Conservation (phyloP, 192 early-diverging fungal species). For the Linnemannia zychae region DNA sequence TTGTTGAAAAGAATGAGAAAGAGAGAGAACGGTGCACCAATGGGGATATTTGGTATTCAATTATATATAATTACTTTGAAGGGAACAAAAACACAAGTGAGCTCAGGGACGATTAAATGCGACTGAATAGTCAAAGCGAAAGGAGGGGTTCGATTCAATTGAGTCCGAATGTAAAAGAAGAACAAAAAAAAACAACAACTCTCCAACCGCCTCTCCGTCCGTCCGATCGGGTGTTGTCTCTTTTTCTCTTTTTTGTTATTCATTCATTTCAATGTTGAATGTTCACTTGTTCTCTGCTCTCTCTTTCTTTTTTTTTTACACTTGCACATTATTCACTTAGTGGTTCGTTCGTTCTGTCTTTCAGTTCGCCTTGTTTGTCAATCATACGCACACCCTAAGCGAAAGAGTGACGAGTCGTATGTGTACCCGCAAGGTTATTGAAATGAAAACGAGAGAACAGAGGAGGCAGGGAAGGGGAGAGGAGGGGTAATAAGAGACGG, state of each 20-base stretch:
- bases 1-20: not conserved
- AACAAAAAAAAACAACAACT: not conserved
- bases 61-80: not conserved
- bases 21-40: not conserved
- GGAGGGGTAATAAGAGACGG: not conserved
- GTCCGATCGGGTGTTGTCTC: not conserved
- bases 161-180: not conserved
- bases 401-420: not conserved
- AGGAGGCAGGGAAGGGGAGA: not conserved
- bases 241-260: not conserved
- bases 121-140: not conserved
- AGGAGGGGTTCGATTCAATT: not conserved
- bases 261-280: not conserved
- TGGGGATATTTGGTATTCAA: not conserved
- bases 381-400: not conserved
- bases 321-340: not conserved
- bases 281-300: not conserved
- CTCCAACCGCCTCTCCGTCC: conserved; percentile 11
- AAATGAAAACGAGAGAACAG: not conserved
- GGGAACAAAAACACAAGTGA: not conserved
- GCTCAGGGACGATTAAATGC: not conserved
- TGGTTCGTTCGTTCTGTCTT: not conserved
- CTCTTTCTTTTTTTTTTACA: no score
- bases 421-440: not conserved
- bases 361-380: no score